Evolutionary conservation across 192 early-diverging fungal species (phyloP), one percentile per base, ranked within the genome.

Genomic region (Spizellomyces punctatus): DNA sequence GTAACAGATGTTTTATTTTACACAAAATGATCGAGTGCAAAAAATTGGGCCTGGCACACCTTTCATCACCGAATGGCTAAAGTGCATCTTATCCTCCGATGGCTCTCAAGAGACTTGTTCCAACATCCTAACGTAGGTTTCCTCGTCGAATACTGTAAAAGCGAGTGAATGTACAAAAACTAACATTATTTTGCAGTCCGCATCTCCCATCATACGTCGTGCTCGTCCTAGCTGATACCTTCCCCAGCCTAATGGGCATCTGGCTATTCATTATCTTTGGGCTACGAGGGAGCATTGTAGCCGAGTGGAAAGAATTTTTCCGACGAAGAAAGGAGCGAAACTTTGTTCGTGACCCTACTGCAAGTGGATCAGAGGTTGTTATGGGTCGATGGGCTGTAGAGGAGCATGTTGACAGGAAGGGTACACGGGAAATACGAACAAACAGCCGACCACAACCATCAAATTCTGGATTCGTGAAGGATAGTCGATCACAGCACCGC

Each of bases 241-340:
- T 68, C 21, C 66, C 66, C 12, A 6, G 50, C 6, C 52, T 68
- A 43, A 14, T 68, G 10, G 66, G 66, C 19, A 57, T 58, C 19
- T 68, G 66, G 66, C 17, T 45, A 16, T 68, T 68, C 45, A 41
- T 68, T 36, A 57, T 68, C n/a, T 68, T 56, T 43, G 66, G 52
- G 0, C 12, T 68, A 21, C 66, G 66, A 50, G 12, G 8, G 0
- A 58, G 48, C 1, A 9, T 68, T 27, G 6, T 68, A 22, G 10
- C 50, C 7, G 66, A 68, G 43, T 68, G 66, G 66, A 36, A 36
- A 36, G 27, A 36, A 36, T 36, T 36, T 36, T 36, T 36, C 27
- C 27, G 27, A 2, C 0, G 27, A 36, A 36, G 27, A 36, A 36
- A 36, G 27, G 27, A 36, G 27, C 27, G 27, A 36, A 36, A 36